Evolutionary conservation across 805 yeast species (phyloP), one percentile per base, ranked within the genome.

Genomic region (Ogataea salicorniae): DNA sequence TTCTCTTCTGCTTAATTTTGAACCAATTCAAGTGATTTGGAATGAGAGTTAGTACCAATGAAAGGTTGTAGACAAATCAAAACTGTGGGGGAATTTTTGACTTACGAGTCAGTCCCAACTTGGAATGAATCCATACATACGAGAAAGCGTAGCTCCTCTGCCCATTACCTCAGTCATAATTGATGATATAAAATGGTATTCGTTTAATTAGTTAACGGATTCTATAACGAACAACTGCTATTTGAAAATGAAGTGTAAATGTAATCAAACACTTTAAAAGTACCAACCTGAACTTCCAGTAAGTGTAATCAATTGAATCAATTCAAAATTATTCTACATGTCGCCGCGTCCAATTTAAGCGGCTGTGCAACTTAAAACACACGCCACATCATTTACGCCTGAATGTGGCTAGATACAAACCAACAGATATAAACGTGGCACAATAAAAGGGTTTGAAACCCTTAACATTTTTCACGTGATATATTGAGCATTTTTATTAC

Each of bases 71-170:
- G 33, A 5, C 2, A 26, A 15, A 18, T 18, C 7, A n/a, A 7
- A 9, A 26, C 9, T 26, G 31, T 26, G 31, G 11, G 31, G 13
- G 31, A 26, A 1, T 26, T 9, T 9, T 26, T 26, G 31, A 9
- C 31, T 26, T 26, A 26, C 31, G 11, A 26, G 13, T 11, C 31
- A 26, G 31, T 26, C 31, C 8, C 11, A 26, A 11, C 9, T 26
- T 22, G 18, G 5, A 16, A 34, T 36, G 34, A 36, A 16, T 35
- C 5, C 6, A 34, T 8, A 51, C 62, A 41, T 55, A 55, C 62
- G 50, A 14, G 61, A 53, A 17, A 61, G 49, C 37, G 46, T 55
- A 20, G 52, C 62, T 6, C 67, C 68, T 34, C 69, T 57, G 17
- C 49, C 41, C 22, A 48, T 41, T 8, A 59, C 61, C 5, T 41